phyloP scores from a whole-genome alignment of 495 filamentous ascomycete species.

The Daldinia childiae region DNA sequence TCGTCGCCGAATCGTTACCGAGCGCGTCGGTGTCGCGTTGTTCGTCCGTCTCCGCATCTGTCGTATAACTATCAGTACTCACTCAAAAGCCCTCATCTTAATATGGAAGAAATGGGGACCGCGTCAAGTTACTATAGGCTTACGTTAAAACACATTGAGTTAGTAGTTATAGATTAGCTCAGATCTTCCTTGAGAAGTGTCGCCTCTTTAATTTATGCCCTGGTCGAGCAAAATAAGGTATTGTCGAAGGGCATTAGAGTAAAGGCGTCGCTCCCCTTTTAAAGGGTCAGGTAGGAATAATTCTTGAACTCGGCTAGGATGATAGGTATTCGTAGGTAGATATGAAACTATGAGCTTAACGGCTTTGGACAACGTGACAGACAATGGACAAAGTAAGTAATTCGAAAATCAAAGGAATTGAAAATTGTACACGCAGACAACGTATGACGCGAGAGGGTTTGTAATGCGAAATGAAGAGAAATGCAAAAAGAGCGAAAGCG shows the following conservation, averaged over 20 bases:
- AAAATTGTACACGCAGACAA: conserved; percentile 9
- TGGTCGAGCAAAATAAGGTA: conserved; percentile 18
- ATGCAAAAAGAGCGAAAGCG: conserved; percentile 29
- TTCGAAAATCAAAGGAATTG: neutral
- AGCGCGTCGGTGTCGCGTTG: conserved; percentile 20
- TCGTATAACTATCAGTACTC: conserved; percentile 10
- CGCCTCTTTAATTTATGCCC: conserved; percentile 18
- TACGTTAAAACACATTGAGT: conserved; percentile 35
- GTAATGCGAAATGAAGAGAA: conserved; percentile 39
- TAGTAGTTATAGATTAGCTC: neutral
- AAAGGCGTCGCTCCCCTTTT: conserved; percentile 6
- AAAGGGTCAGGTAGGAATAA: conserved; percentile 1
- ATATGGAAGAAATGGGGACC: neutral
- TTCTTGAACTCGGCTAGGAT: neutral
- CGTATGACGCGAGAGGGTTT: conserved; percentile 6
- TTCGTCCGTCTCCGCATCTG: conserved; percentile 37
- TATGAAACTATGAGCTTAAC: neutral
- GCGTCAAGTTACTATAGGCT: conserved; percentile 7
- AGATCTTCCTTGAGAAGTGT: neutral
- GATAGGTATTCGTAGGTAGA: neutral
- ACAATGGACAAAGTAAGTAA: conserved; percentile 1
- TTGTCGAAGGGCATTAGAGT: conserved; percentile 28
- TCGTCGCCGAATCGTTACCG: conserved; percentile 31
- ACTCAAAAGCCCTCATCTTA: neutral
- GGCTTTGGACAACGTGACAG: neutral